Evolutionary conservation across 1,284 basidiomycete genomes (phyloP).

Genomic region (Marasmius oreades): DNA sequence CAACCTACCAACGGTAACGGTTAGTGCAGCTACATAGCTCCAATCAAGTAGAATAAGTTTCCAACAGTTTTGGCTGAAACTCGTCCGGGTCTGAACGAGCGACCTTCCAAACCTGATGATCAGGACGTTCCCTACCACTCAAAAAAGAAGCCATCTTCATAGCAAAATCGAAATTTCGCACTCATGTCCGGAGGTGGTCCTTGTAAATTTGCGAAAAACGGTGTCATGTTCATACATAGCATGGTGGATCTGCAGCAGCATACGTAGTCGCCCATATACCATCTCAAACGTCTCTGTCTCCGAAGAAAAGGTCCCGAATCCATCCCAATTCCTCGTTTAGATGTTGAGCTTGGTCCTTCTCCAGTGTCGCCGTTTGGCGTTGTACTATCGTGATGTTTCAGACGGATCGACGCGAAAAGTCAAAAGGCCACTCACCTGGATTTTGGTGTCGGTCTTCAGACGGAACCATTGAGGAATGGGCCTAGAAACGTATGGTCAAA

Average conservation of each 20-base stretch:
- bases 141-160: no score
- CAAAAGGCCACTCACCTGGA: conserved; percentile 63
- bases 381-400: conserved; percentile 51
- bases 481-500: conserved; percentile 35
- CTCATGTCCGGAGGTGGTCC: no score
- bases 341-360: conserved; percentile 94
- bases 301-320: not conserved
- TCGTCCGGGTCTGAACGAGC: no score
- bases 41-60: no score
- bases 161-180: no score
- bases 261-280: not conserved
- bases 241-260: not conserved
- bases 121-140: no score
- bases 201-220: no score
- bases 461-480: conserved; percentile 99
- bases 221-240: not conserved
- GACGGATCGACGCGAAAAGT: not conserved
- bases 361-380: conserved; percentile 94
- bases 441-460: conserved; percentile 93
- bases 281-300: not conserved
- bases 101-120: no score
- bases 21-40: no score
- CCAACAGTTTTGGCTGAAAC: no score
- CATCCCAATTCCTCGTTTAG: conserved; percentile 36
- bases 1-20: no score